Conservation (phyloP, 1,139 yeast genomes). For the Taiozyma sp. region DNA sequence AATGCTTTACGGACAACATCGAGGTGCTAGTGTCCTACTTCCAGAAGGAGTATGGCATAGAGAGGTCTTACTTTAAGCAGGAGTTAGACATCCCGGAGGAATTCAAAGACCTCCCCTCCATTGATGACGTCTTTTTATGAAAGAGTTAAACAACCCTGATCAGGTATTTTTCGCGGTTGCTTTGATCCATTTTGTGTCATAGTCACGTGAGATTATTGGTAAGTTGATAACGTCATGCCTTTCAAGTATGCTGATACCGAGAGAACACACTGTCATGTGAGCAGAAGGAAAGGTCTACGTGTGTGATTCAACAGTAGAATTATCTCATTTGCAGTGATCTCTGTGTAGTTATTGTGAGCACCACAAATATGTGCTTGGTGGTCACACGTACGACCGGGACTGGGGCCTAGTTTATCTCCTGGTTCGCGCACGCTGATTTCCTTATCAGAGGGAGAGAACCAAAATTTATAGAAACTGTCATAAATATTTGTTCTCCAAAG, state of each 20-base stretch:
- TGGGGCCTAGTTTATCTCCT: background rate
- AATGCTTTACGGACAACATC: constrained; percentile 26
- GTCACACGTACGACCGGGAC: background rate
- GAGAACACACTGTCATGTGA: background rate
- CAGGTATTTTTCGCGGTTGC: background rate
- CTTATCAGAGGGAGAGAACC: background rate
- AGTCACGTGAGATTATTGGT: constrained; percentile 19
- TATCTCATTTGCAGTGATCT: background rate
- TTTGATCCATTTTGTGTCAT: constrained; percentile 26
- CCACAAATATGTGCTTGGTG: background rate
- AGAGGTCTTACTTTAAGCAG: constrained; percentile 15
- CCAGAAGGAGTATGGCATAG: constrained; percentile 15
- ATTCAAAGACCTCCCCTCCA: constrained; percentile 12
- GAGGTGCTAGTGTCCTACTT: constrained; percentile 24
- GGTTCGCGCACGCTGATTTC: background rate
- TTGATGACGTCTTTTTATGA: background rate
- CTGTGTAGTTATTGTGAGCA: background rate
- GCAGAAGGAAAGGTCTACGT: background rate
- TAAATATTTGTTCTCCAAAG: background rate
- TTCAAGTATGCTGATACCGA: background rate
- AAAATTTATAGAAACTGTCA: background rate
- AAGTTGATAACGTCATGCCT: background rate
- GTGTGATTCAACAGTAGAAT: background rate
- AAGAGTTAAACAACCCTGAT: background rate
- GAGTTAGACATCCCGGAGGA: constrained; percentile 28